Conservation (phyloP, 352 stramenopile species). For the Phytophthora sp. region DNA sequence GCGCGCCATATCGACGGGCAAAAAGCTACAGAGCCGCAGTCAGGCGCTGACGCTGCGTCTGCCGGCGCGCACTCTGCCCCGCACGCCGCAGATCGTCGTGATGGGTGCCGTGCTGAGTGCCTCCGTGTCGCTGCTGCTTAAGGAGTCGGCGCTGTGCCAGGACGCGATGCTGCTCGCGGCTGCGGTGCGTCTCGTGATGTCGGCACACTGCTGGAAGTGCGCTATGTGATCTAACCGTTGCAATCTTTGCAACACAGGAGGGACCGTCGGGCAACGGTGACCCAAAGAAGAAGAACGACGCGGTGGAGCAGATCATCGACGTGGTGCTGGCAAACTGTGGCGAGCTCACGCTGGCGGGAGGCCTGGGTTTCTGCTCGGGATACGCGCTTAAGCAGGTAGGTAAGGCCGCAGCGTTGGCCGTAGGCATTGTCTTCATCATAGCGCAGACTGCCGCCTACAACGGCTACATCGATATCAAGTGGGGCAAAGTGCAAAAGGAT, state of each 20-base stretch:
- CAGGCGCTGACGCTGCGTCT: conserved; percentile 38
- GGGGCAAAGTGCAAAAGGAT: conserved; percentile 89
- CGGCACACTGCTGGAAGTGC: neutral
- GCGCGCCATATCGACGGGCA: conserved; percentile 35
- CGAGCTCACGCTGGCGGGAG: conserved; percentile 73
- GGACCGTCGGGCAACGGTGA: conserved; percentile 38
- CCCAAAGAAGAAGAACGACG: conserved; percentile 50
- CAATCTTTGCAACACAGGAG: conserved; percentile 28
- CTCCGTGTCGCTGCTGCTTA: conserved; percentile 49
- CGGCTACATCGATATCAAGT: conserved; percentile 92
- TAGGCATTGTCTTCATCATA: conserved; percentile 82
- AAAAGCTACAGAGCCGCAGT: conserved; percentile 40
- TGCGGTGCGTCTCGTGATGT: conserved; percentile 30
- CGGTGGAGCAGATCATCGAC: conserved; percentile 72
- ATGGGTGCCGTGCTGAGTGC: conserved; percentile 58
- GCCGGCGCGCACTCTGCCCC: conserved; percentile 29
- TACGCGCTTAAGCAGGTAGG: conserved; percentile 87
- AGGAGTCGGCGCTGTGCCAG: conserved; percentile 56
- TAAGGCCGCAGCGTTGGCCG: conserved; percentile 74
- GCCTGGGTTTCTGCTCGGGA: conserved; percentile 83
- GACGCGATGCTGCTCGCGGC: conserved; percentile 45
- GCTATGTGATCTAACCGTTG: neutral
- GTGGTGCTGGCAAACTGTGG: conserved; percentile 62
- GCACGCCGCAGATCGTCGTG: conserved; percentile 36
- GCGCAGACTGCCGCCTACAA: conserved; percentile 80